Base-by-base conservation (phyloP, 108 stramenopile genomes). In the Nannochloropsis salina region DNA sequence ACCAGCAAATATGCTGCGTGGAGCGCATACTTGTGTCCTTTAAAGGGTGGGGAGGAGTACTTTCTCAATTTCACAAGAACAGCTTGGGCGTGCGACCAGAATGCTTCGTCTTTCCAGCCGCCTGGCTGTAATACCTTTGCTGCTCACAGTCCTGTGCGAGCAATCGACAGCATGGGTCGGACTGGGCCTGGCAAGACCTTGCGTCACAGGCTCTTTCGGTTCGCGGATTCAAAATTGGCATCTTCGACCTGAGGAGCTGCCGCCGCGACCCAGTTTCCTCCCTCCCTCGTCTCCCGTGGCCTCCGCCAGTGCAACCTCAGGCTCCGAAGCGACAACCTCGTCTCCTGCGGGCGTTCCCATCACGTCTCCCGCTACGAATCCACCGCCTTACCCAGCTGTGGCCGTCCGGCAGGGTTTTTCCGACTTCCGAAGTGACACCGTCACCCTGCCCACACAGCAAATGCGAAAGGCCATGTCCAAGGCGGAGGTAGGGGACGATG, bases 391-490 rank as follows among this genome's bases (percentile, higher is more conserved):
- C n/a, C 8, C 61, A 1, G 61, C 61, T 6, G 61, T 74, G 61
- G n/a, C 61, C n/a, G 61, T 74, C 61, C 61, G 61, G 20, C 61
- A 74, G 61, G 61, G 61, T n/a, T 74, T 74, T 74, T 74, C 80
- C 41, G 97, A 99, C 90, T 86, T 99, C 9, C 92, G 97, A 43
- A 93, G 93, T 83, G 99, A 99, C 90, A 99, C 99, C 12, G 95
- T 99, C 43, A 99, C 99, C 2, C 82, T 90, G 80, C 99, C 99
- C 12, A 93, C 94, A 15, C 88, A 45, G 43, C 80, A 83, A 82
- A 89, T 89, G 89, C 86, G 89, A 42, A 89, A 89, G 45, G 85
- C 83, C 45, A 89, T 89, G 89, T 44, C 83, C 15, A 89, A 89
- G 42, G 97, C 99, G 44, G 86, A 90, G 10, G 88, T 94, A 2